Evolutionary conservation across 176 grass and related monocot genomes (phyloP).

Genomic region (Phoenix roebelenii): DNA sequence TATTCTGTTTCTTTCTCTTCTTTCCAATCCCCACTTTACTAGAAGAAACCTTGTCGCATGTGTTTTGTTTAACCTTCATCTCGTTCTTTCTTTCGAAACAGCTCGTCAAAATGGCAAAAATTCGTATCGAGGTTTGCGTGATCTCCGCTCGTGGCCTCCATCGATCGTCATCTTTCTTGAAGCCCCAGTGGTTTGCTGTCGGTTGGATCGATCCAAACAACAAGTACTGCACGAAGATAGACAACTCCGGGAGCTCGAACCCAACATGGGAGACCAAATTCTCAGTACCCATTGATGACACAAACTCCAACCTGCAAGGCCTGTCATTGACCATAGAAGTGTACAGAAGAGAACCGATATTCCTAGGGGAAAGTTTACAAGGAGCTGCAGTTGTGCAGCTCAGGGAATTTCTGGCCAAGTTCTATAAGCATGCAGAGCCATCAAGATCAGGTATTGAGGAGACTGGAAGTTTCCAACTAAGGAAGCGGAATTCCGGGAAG

Average conservation of each 20-base stretch:
- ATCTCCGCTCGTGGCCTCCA: constrained; percentile 55
- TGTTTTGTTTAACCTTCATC: no score
- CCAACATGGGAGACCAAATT: constrained; percentile 86
- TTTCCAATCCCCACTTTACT: no score
- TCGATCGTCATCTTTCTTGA: constrained; percentile 35
- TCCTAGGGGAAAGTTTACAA: constrained; percentile 66
- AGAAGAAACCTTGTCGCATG: no score
- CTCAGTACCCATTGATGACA: constrained; percentile 22
- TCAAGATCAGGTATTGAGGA: constrained; percentile 28
- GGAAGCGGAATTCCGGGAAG: constrained; percentile 63
- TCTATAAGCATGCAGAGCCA: constrained; percentile 11
- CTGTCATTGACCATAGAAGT: constrained; percentile 66
- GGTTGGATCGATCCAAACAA: constrained; percentile 47
- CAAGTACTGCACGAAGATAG: constrained; percentile 90
- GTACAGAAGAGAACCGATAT: constrained; percentile 77
- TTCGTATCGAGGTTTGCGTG: constrained; percentile 51
- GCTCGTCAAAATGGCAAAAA: constrained; percentile 28
- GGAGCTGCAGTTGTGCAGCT: constrained; percentile 49
- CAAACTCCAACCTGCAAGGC: constrained; percentile 8
- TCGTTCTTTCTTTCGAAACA: not conserved
- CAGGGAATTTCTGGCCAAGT: constrained; percentile 57
- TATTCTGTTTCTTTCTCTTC: no score
- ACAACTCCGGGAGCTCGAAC: constrained; percentile 44
- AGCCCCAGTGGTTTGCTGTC: constrained; percentile 59
- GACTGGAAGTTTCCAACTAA: constrained; percentile 64